Evolutionary conservation across 2,329 filamentous ascomycete species (phyloP), one percentile per base, ranked within the genome.

Genomic region (Venturiaceae sp.): DNA sequence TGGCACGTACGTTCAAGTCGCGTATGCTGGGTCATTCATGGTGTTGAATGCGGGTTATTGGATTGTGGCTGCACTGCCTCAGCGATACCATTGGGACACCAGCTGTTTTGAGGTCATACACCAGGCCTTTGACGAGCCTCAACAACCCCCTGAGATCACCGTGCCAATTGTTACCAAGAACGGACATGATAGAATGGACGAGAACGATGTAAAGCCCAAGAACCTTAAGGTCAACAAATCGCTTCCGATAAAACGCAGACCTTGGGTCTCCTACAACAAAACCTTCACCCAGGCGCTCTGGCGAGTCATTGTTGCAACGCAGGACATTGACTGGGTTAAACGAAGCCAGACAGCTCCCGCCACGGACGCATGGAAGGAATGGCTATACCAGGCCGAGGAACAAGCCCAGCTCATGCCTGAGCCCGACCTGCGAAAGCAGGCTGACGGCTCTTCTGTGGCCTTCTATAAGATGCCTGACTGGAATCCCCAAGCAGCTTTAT

Each of bases 21-120:
- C 72, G 1, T 80, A 77, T 73, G 77, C 75, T 0, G 76, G 68
- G 1, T 71, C 75, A 0, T 80, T 77, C 63, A 75, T 80, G 68
- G 64, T 78, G 13, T 73, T 79, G 37, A 78, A 78, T 56, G 72
- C 75, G 1, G 70, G 70, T 8, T 78, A 80, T 63, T 80, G 78
- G 77, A 72, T 76, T 19, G 76, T 77, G 1, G 78, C 78, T 44
- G 77, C 77, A 14, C 63, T 80, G 19, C 77, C 76, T 1, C 65
- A 67, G 16, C 71, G 73, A 33, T 62, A 71, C 14, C 76, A 80
- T 60, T 80, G 77, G 77, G 75, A 80, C 60, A 71, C 74, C 0
- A 69, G 70, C 3, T 72, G 72, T 56, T 78, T 77, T 62, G 61
- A 66, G 3, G 70, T 79, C n/a, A 65, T 64, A 11, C 66, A 69